Evolutionary conservation across 805 yeast species (phyloP).

Genomic region (Huiozyma sinensis): DNA sequence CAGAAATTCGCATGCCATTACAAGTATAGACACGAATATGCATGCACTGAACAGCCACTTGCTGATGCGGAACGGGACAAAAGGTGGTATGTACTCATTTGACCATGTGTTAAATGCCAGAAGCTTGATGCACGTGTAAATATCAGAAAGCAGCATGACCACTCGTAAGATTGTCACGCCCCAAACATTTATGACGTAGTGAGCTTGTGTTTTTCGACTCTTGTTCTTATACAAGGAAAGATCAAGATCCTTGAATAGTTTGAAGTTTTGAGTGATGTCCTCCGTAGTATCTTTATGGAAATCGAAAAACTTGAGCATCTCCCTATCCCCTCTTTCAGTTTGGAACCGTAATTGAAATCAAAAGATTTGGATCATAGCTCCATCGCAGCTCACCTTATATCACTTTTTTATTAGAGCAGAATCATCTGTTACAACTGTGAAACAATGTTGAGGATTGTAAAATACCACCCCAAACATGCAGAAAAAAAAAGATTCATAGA

Average conservation of each 20-base stretch:
- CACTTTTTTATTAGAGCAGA: too few relatives aligned
- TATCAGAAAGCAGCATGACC: slow-evolving; percentile 53
- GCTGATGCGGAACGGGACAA: slow-evolving; percentile 38
- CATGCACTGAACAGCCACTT: slow-evolving; percentile 76
- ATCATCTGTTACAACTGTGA: too few relatives aligned
- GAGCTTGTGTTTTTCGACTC: slow-evolving; percentile 13
- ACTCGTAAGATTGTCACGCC: slow-evolving; percentile 37
- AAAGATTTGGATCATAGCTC: too few relatives aligned
- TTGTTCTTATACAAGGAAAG: slow-evolving; percentile 13
- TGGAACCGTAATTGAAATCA: too few relatives aligned
- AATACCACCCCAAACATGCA: too few relatives aligned
- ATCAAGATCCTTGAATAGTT: slow-evolving; percentile 21
- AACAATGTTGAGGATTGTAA: too few relatives aligned
- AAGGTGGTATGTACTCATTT: slow-evolving; percentile 38
- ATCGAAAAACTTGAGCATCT: not conserved
- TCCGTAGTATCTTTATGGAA: not conserved
- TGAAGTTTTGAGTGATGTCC: slow-evolving; percentile 8
- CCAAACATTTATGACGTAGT: slow-evolving; percentile 16
- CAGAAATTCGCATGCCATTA: slow-evolving; percentile 45
- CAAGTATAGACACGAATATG: slow-evolving; percentile 56
- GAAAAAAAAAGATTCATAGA: too few relatives aligned
- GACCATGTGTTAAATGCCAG: slow-evolving; percentile 67
- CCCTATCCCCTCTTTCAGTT: not conserved
- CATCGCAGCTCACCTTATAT: too few relatives aligned
- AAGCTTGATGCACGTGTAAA: slow-evolving; percentile 67